Evolutionary conservation across 192 early-diverging fungal species (phyloP).

Genomic region (Coemansia sp.): DNA sequence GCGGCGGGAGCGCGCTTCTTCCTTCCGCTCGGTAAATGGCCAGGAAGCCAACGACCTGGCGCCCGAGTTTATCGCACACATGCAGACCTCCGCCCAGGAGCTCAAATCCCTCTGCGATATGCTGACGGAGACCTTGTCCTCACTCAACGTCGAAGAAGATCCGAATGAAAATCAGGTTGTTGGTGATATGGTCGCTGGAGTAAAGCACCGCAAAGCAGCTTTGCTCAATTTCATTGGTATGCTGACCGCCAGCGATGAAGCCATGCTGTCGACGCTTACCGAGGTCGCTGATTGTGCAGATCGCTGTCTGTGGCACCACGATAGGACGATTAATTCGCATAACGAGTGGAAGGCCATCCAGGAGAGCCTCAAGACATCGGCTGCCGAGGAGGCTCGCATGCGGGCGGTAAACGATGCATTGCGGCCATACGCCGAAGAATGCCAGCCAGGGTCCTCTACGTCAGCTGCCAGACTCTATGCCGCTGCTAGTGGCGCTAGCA

Average conservation of each 20-base stretch:
- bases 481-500: not conserved
- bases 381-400: constrained; percentile 16
- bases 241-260: constrained; percentile 20
- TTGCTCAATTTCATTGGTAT: constrained; percentile 41
- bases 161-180: constrained; percentile 34
- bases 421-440: not conserved
- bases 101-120: constrained; percentile 41
- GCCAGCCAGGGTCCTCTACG: constrained; percentile 26
- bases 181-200: constrained; percentile 28
- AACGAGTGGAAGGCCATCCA: constrained; percentile 50
- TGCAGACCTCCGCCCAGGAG: constrained; percentile 29
- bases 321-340: constrained; percentile 39
- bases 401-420: not conserved
- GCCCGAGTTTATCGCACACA: constrained; percentile 41
- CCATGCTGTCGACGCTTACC: constrained; percentile 21
- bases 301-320: constrained; percentile 36
- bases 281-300: constrained; percentile 19
- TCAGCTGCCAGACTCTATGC: constrained; percentile 15
- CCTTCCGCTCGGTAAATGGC: not conserved
- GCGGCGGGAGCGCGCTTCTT: not conserved
- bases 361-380: constrained; percentile 33
- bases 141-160: constrained; percentile 43
- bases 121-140: constrained; percentile 40
- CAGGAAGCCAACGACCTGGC: constrained; percentile 11
- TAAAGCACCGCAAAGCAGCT: constrained; percentile 31